Conservation (phyloP, 1,284 basidiomycete genomes). For the Coniferiporia weirii region DNA sequence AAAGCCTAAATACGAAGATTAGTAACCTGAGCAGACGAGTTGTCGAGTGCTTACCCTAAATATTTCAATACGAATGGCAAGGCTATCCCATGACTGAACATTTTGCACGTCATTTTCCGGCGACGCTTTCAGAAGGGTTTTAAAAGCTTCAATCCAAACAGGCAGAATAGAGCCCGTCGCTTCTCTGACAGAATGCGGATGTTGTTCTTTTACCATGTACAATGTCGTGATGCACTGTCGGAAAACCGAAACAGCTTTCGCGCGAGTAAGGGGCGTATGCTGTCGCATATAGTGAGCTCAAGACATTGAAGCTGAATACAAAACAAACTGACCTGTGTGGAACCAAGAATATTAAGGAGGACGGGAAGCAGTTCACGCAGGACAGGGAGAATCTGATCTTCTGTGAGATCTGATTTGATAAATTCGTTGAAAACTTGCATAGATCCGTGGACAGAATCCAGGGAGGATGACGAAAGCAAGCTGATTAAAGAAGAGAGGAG, state of each 20-base stretch:
- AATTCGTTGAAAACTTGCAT: constrained; percentile 94
- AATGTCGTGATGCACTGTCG: constrained; percentile 85
- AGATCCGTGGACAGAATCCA: constrained; percentile 83
- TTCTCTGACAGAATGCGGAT: constrained; percentile 81
- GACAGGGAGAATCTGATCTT: constrained; percentile 88
- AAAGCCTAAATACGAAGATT: constrained; percentile 48
- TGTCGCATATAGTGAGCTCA: constrained; percentile 35
- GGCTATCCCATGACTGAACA: constrained; percentile 66
- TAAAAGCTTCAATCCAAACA: constrained; percentile 85
- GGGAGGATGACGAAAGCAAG: constrained; percentile 67
- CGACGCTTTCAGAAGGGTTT: constrained; percentile 66
- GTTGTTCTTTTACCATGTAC: constrained; percentile 92
- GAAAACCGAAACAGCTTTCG: constrained; percentile 85
- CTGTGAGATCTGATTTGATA: constrained; percentile 83
- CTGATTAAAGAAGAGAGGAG: constrained; percentile 68
- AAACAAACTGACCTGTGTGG: constrained; percentile 50
- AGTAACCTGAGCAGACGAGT: constrained; percentile 1
- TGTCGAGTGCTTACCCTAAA: constrained; percentile 53
- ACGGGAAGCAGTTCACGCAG: constrained; percentile 81
- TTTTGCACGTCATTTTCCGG: constrained; percentile 55
- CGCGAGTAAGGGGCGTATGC: constrained; percentile 74
- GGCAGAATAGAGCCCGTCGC: constrained; percentile 80
- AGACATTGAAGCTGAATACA: background rate
- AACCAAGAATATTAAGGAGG: constrained; percentile 77
- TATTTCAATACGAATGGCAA: constrained; percentile 73